phyloP scores from a whole-genome alignment of 306 rosid species.

The Carpinus fangiana region DNA sequence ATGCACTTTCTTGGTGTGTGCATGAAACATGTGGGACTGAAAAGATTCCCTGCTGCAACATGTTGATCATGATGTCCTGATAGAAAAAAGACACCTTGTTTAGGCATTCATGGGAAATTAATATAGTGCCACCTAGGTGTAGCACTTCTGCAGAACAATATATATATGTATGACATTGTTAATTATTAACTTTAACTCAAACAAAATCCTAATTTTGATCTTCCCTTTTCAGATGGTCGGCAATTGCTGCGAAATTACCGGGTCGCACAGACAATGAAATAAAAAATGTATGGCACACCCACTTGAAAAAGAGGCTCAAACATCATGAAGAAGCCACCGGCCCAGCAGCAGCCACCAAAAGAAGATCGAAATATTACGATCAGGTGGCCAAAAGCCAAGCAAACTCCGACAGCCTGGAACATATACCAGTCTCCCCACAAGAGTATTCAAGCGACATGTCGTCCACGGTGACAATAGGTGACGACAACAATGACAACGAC shows the following conservation, averaged over 20 bases:
- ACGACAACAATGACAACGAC: neutral
- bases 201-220: neutral
- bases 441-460: slow-evolving; percentile 56
- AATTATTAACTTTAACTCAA: neutral
- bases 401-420: slow-evolving; percentile 6
- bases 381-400: neutral
- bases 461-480: slow-evolving; percentile 33
- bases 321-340: slow-evolving; percentile 22
- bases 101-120: slow-evolving; percentile 5
- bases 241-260: slow-evolving; percentile 77
- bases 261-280: slow-evolving; percentile 93
- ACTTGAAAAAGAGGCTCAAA: slow-evolving; percentile 70
- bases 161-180: neutral
- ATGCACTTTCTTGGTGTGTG: neutral
- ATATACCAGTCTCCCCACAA: slow-evolving; percentile 36
- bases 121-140: neutral
- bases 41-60: slow-evolving; percentile 28
- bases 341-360: slow-evolving; percentile 6
- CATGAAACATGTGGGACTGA: slow-evolving; percentile 20
- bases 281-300: slow-evolving; percentile 95
- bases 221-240: slow-evolving; percentile 70
- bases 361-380: neutral
- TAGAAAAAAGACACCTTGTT: too few species aligned
- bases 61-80: slow-evolving; percentile 19
- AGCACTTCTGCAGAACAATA: too few species aligned